Evolutionary conservation across 2,329 filamentous ascomycete genomes (phyloP), one percentile per base, ranked within the genome.

Genomic region (Knufia petricola): DNA sequence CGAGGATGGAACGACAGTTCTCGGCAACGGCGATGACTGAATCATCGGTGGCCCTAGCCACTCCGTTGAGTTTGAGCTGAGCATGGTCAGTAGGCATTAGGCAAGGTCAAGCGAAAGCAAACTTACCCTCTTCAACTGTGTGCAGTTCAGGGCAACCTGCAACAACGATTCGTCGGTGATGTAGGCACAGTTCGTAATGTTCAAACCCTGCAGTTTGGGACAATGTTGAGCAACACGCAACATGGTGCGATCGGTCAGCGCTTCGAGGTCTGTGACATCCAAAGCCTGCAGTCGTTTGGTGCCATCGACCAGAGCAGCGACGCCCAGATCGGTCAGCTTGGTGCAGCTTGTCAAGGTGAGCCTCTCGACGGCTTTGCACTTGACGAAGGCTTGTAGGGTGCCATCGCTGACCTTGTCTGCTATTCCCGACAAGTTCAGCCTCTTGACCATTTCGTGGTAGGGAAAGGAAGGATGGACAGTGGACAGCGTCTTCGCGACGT

Each of bases 21-120:
- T 82, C 74, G 4, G 92, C 90, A 63, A 98, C 94, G 2, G 88
- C 85, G 50, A 86, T 72, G 54, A 96, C 82, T 4, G 88, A 83
- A 42, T 76, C 74, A 63, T 96, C 87, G 32, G 84, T 87, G 28
- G 95, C 72, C 66, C 94, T 85, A n/a, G 69, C 67, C 63, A 92
- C 95, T 50, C 89, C 85, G 66, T 96, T 98, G 53, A 98, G 77
- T 77, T 98, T 98, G 57, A 98, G 77, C 81, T 92, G 59, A 21
- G 37, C 31, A 44, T 8, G 49, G 55, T 71, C 58, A 73, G 65
- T 51, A 53, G 15, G 38, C 37, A 34, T 24, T 42, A 36, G 28
- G n/a, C 23, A 26, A n/a, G n/a, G n/a, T 21, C 15, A 41, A 3
- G 9, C 15, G 12, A 26, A 3, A 21, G 40, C 0, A 37, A 32